Evolutionary conservation across 2,329 filamentous ascomycete genomes (phyloP).

Genomic region (Sclerotinia borealis): DNA sequence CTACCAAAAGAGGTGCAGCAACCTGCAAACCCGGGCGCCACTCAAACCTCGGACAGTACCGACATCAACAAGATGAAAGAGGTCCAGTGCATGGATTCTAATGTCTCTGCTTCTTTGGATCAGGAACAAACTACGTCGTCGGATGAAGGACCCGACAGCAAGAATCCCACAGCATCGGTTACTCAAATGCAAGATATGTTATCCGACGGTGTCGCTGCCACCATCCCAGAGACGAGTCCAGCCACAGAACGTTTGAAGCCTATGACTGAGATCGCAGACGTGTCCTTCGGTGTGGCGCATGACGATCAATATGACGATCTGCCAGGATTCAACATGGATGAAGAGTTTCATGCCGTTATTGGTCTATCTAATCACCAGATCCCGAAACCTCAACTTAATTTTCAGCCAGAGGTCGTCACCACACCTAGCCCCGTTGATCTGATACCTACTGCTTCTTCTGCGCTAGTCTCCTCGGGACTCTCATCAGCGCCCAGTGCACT

Average conservation of each 20-base stretch:
- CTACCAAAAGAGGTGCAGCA: neutral
- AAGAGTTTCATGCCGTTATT: slow-evolving; percentile 22
- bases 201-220: slow-evolving; percentile 15
- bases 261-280: slow-evolving; percentile 26
- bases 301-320: slow-evolving; percentile 19
- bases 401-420: neutral
- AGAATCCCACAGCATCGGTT: slow-evolving; percentile 6
- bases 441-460: neutral
- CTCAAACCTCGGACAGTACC: neutral
- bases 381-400: neutral
- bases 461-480: neutral
- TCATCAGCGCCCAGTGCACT: slow-evolving; percentile 4
- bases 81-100: neutral
- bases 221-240: slow-evolving; percentile 32
- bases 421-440: neutral
- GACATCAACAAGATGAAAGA: neutral
- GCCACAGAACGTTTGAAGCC: slow-evolving; percentile 17
- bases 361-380: neutral
- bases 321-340: slow-evolving; percentile 29
- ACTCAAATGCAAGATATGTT: slow-evolving; percentile 6
- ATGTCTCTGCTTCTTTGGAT: neutral
- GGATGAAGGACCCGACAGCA: slow-evolving; percentile 16
- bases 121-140: slow-evolving; percentile 15
- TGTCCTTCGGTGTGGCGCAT: slow-evolving; percentile 21
- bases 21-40: neutral